Conservation (phyloP, 805 yeast species). For the Cephaloascus fragrans region DNA sequence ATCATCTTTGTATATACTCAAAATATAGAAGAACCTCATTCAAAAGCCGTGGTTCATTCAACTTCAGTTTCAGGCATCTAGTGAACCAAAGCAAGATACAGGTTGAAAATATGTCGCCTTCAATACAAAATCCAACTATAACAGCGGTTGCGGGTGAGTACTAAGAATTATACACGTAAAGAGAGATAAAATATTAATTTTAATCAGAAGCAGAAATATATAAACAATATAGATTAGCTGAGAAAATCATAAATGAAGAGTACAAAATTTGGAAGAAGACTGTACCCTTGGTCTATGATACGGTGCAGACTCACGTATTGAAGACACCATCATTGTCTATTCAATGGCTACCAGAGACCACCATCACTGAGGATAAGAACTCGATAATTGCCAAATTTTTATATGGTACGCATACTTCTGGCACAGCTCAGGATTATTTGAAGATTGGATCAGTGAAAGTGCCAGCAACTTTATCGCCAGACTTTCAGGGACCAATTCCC, state of each 20-base stretch:
- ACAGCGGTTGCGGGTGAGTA: no score
- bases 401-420: conserved; percentile 38
- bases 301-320: conserved; percentile 57
- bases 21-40: no score
- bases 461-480: conserved; percentile 40
- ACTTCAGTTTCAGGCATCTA: no score
- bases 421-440: conserved; percentile 30
- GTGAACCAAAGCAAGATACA: no score
- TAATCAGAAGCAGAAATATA: conserved; percentile 26
- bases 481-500: conserved; percentile 10
- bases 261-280: conserved; percentile 79
- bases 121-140: no score
- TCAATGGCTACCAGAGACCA: conserved; percentile 47
- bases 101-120: no score
- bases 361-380: conserved; percentile 12
- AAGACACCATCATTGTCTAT: conserved; percentile 66
- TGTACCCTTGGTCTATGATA: conserved; percentile 67
- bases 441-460: conserved; percentile 32
- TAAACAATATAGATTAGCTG: conserved; percentile 41
- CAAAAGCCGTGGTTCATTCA: no score
- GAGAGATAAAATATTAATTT: no score
- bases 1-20: no score
- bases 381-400: conserved; percentile 27
- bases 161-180: no score
- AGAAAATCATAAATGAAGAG: conserved; percentile 66